phyloP scores from a whole-genome alignment of 2,329 filamentous ascomycete species.

The Lachnellula suecica region DNA sequence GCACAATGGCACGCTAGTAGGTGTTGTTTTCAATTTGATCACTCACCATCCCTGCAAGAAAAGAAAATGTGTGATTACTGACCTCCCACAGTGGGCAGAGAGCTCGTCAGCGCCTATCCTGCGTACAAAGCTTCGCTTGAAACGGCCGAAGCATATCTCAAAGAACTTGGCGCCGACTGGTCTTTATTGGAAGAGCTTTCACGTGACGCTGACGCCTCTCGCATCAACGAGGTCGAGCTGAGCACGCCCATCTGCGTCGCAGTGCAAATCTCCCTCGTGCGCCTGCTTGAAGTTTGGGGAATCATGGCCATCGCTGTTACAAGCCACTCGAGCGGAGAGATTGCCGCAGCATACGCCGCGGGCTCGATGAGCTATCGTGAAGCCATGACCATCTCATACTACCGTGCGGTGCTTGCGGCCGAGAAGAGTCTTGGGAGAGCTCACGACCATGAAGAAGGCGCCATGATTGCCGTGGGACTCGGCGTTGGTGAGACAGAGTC shows the following conservation, averaged over 20 bases:
- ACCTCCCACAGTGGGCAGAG: too few species aligned
- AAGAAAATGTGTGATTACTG: too few species aligned
- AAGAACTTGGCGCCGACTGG: conserved; percentile 13
- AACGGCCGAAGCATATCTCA: conserved; percentile 9
- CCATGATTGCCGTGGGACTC: too few species aligned
- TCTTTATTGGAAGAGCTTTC: conserved; percentile 19
- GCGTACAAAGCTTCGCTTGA: conserved; percentile 1
- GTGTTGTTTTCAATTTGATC: too few species aligned
- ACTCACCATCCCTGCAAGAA: too few species aligned
- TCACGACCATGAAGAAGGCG: too few species aligned
- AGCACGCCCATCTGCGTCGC: conserved; percentile 42
- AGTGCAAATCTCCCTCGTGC: conserved; percentile 43
- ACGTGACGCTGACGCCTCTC: conserved; percentile 18
- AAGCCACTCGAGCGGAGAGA: conserved; percentile 47
- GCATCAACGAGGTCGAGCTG: conserved; percentile 20
- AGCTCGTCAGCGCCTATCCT: conserved; percentile 14
- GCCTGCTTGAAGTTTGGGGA: conserved; percentile 41
- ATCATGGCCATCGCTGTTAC: conserved; percentile 37
- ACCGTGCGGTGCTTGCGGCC: too few species aligned
- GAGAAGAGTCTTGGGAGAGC: too few species aligned
- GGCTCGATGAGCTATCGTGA: too few species aligned
- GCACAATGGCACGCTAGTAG: conserved; percentile 23
- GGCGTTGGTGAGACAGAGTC: too few species aligned
- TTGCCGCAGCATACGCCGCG: conserved; percentile 44
- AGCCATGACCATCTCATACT: too few species aligned